A percentile compares a stretch with the other conserved stretches of the same genome.
Evolutionary conservation across 1,139 yeast genomes (phyloP).

Genomic region (Geotrichum citri-aurantii): DNA sequence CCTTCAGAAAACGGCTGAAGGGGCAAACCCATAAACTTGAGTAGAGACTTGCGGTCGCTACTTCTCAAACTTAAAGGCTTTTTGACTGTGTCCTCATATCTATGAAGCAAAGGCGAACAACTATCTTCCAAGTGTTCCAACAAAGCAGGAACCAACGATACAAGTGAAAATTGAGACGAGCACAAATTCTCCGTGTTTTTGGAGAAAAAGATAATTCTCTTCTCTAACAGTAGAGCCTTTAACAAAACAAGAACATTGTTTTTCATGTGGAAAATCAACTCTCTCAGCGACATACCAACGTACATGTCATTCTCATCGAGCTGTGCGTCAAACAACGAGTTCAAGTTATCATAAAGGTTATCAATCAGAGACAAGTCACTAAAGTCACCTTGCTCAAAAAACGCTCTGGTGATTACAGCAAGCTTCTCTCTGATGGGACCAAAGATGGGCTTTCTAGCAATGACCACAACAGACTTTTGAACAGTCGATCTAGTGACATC

Average conservation of each 20-base stretch:
- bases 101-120: constrained; percentile 71
- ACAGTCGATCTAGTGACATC: constrained; percentile 84
- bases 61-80: constrained; percentile 71
- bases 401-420: constrained; percentile 82
- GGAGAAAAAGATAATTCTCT: constrained; percentile 61
- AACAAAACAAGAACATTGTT: constrained; percentile 60
- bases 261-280: constrained; percentile 55
- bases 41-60: constrained; percentile 68
- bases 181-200: constrained; percentile 77
- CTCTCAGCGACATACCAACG: constrained; percentile 69
- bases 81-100: constrained; percentile 46
- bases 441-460: constrained; percentile 79
- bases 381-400: constrained; percentile 75
- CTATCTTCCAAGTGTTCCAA: constrained; percentile 67
- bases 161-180: constrained; percentile 57
- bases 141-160: constrained; percentile 72
- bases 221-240: constrained; percentile 74
- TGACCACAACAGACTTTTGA: constrained; percentile 87
- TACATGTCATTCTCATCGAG: constrained; percentile 54
- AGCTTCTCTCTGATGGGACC: constrained; percentile 81
- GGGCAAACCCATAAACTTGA: constrained; percentile 82
- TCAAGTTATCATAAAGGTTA: constrained; percentile 67
- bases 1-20: constrained; percentile 79
- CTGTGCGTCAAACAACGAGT: constrained; percentile 39
- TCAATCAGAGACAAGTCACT: constrained; percentile 62